Base-by-base conservation (phyloP, 1,139 yeast genomes). In the Candida dubliniensis region DNA sequence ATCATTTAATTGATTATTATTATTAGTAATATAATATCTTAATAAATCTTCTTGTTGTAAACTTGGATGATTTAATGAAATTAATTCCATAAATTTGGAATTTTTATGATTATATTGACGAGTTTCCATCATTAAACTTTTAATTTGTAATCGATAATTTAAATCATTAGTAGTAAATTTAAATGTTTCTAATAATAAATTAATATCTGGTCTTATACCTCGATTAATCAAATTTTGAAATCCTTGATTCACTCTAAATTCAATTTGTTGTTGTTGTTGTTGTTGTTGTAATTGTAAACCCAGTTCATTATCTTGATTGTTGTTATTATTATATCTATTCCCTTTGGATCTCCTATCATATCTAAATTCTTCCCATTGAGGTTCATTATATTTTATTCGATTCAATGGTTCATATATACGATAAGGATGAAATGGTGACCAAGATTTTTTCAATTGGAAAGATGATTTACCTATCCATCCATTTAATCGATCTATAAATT, bases 171-270 rank as follows among this genome's bases (percentile, higher is more conserved):
- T 18, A 18, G 42, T 41, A 34, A 41, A 36, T 12, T 45, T 25
- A 46, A 69, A 68, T 0, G 76, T 69, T 32, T 59, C 63, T 43
- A 64, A 63, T 4, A 72, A 50, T 8, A 68, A 46, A 9, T 48
- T 46, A 38, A 57, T 53, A 47, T 72, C 76, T 0, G 77, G 77
- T 34, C 59, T 55, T 4, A 71, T 61, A 0, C 77, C 77, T 42
- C 58, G 59, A 14, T 61, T 51, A 31, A 69, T 43, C 8, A 73
- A 47, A 14, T 65, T 71, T 8, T 52, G 51, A 42, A 73, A 68
- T 8, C 77, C 79, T 38, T 58, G 55, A 15, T 60, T 57, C 31
- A 69, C 52, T 32, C 77, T 52, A 48, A 64, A 71, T 27, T 60
- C 60, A 1, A 68, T 55, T 44, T 72, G 76, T 8, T 51, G 56